Conservation (phyloP, 163 green algal species). For the Scenedesmus sp. region DNA sequence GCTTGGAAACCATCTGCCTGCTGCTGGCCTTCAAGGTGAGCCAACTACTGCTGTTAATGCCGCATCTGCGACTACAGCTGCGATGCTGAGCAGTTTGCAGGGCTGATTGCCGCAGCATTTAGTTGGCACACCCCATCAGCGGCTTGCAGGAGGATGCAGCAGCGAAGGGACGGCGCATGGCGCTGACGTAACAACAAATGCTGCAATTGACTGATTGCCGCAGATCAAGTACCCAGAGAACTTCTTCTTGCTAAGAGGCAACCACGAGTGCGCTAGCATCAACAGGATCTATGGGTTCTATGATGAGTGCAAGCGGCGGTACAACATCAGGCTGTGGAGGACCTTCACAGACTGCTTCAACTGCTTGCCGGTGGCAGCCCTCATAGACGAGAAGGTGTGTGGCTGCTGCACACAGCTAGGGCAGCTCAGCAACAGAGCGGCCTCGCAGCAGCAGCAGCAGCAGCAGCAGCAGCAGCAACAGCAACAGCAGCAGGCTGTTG, state of each 20-base stretch:
- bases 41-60: neutral
- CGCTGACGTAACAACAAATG: neutral
- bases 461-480: neutral
- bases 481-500: neutral
- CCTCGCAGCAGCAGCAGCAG: neutral
- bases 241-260: conserved; percentile 99
- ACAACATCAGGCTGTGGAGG: conserved; percentile 99
- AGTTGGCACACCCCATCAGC: too few species aligned
- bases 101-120: neutral
- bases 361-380: conserved; percentile 96
- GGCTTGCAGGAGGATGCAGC: neutral
- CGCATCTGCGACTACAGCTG: neutral
- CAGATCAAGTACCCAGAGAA: conserved; percentile 99
- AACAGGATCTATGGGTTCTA: conserved; percentile 99
- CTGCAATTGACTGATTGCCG: neutral
- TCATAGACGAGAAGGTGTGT: conserved; percentile 97
- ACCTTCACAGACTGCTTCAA: conserved; percentile 99
- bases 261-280: conserved; percentile 99
- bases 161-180: neutral
- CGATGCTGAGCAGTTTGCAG: neutral
- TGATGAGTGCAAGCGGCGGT: conserved; percentile 99
- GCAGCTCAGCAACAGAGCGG: neutral
- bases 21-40: conserved; percentile 98
- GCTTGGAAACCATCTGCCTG: conserved; percentile 99
- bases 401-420: neutral